Conservation (phyloP, 2,329 filamentous ascomycete genomes). For the Sphaerulina vaccinii region DNA sequence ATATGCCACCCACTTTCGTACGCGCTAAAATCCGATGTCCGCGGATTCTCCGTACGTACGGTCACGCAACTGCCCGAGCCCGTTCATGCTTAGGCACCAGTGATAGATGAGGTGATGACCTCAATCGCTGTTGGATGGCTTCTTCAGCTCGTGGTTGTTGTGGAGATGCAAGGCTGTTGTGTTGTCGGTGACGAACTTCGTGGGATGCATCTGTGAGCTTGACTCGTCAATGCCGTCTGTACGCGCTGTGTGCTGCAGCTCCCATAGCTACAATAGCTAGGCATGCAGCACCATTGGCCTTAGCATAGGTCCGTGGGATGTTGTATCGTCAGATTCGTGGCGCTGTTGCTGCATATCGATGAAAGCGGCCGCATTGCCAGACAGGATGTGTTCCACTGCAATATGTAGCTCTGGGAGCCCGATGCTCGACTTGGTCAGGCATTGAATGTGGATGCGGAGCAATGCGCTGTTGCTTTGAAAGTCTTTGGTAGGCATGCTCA, state of each 20-base stretch:
- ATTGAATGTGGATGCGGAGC: no score
- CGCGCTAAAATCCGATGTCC: constrained; percentile 7
- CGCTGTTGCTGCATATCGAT: not conserved
- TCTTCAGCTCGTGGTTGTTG: constrained; percentile 2
- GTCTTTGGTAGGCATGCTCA: not conserved
- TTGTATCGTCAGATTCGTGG: not conserved
- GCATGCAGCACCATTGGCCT: not conserved
- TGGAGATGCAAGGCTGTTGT: constrained; percentile 2
- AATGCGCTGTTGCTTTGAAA: no score
- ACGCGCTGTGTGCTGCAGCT: constrained; percentile 2
- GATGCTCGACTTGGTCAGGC: no score
- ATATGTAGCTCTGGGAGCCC: not conserved
- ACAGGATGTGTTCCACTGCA: not conserved
- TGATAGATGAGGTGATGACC: not conserved
- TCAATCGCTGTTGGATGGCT: not conserved
- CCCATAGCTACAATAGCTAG: not conserved
- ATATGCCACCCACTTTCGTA: constrained; percentile 1
- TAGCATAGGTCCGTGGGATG: not conserved
- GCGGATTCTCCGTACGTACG: constrained; percentile 1
- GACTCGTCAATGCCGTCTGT: constrained; percentile 1
- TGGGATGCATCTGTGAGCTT: constrained; percentile 1
- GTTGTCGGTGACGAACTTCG: constrained; percentile 2
- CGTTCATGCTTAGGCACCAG: not conserved
- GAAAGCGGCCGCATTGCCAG: not conserved
- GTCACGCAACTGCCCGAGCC: not conserved